phyloP scores from a whole-genome alignment of 2,329 filamentous ascomycete genomes.

The Exophiala aquamarina region DNA sequence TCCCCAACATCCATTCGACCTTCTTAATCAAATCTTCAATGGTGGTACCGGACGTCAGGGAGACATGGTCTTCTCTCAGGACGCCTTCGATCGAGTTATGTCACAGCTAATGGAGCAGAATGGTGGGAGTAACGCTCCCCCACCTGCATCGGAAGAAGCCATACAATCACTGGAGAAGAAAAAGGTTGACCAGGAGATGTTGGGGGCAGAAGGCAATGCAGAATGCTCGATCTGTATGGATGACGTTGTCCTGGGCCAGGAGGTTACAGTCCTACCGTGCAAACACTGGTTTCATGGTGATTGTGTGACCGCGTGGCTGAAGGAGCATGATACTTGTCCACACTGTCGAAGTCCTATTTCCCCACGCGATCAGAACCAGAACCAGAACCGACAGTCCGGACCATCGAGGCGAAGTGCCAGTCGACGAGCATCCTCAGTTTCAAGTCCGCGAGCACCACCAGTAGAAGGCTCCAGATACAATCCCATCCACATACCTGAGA shows the following conservation, averaged over 20 bases:
- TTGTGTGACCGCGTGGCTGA: constrained; percentile 81
- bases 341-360: constrained; percentile 46
- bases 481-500: constrained; percentile 10
- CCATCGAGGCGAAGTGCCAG: constrained; percentile 7
- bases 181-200: constrained; percentile 67
- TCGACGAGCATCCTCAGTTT: constrained; percentile 17
- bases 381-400: constrained; percentile 10
- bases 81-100: constrained; percentile 85
- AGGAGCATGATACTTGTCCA: constrained; percentile 90
- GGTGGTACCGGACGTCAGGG: constrained; percentile 53
- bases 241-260: constrained; percentile 68
- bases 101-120: constrained; percentile 85
- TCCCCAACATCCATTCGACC: constrained; percentile 41
- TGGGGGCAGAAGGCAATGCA: constrained; percentile 64
- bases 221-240: constrained; percentile 98
- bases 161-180: constrained; percentile 73
- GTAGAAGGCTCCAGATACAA: constrained; percentile 28
- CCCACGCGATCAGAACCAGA: constrained; percentile 20
- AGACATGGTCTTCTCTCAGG: constrained; percentile 87
- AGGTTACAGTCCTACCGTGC: constrained; percentile 78
- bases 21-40: constrained; percentile 44
- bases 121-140: constrained; percentile 68
- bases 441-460: constrained; percentile 16
- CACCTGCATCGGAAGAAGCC: constrained; percentile 73
- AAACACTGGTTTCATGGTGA: constrained; percentile 89